A percentile compares a stretch with the other conserved stretches of the same genome.
Conservation (phyloP, 495 filamentous ascomycete genomes). For the Massariosphaeria phaeospora region DNA sequence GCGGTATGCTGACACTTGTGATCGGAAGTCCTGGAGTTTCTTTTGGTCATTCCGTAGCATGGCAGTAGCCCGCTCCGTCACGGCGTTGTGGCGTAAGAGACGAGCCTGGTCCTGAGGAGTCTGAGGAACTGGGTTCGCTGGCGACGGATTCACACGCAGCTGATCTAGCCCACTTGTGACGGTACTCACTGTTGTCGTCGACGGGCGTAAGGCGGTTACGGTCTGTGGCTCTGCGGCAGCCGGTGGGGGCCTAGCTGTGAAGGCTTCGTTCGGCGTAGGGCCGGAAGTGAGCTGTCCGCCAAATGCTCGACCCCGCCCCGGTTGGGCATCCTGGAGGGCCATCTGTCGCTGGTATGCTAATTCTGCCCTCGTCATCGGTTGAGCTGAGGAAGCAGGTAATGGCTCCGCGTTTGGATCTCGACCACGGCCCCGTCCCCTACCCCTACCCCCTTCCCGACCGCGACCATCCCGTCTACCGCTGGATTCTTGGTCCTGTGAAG, state of each 20-base stretch:
- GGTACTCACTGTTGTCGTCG: conserved; percentile 23
- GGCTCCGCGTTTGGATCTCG: conserved; percentile 75
- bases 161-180: conserved; percentile 8
- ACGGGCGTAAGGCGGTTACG: conserved; percentile 41
- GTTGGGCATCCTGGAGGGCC: conserved; percentile 80
- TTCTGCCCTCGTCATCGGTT: conserved; percentile 79
- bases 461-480: conserved; percentile 52
- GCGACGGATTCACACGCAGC: conserved; percentile 12
- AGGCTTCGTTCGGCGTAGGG: conserved; percentile 41
- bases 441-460: conserved; percentile 48
- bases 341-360: conserved; percentile 88
- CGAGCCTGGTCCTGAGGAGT: conserved; percentile 75
- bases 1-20: conserved; percentile 68
- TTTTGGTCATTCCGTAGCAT: conserved; percentile 66
- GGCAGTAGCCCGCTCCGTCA: conserved; percentile 76
- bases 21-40: conserved; percentile 73
- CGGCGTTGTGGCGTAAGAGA: conserved; percentile 67
- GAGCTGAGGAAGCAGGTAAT: conserved; percentile 70
- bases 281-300: conserved; percentile 65
- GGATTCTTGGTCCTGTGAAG: conserved; percentile 60
- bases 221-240: conserved; percentile 37
- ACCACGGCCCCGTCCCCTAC: conserved; percentile 62
- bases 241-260: conserved; percentile 43
- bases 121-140: conserved; percentile 34
- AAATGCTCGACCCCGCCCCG: conserved; percentile 70